These are phyloP conservation scores for Andrographis paniculata DNA, from an alignment of 305 asterid genomes.

Conservation along the genomic window DNA sequence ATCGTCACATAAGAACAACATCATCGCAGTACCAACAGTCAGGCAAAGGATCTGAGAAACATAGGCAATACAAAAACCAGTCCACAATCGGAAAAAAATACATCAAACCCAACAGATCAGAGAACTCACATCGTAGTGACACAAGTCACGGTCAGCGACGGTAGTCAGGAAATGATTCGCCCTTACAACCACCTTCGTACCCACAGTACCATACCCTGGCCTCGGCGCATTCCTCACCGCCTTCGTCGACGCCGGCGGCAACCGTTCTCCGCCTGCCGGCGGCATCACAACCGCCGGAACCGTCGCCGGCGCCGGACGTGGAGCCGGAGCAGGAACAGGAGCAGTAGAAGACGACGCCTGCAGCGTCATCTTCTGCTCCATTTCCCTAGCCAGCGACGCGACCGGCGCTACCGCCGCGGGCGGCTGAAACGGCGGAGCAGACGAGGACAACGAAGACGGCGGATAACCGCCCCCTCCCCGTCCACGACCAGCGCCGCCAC, in stretches of 20 bases:
- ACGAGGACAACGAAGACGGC: neutral
- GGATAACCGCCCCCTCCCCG: neutral
- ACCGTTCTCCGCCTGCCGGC: too few relatives aligned
- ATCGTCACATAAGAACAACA: too few relatives aligned
- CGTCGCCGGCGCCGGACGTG: neutral
- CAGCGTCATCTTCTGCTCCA: neutral
- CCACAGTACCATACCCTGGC: constrained; percentile 2
- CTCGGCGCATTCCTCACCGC: neutral
- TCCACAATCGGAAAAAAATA: neutral
- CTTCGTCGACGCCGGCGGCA: constrained; percentile 18
- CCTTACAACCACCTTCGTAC: neutral
- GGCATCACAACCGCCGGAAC: neutral
- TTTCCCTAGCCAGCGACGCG: neutral
- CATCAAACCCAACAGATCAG: neutral
- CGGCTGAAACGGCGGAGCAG: neutral
- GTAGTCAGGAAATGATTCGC: constrained; percentile 3
- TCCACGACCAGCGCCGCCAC: constrained; percentile 23
- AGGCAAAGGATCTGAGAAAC: too few relatives aligned
- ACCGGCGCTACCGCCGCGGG: neutral
- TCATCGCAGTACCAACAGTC: too few relatives aligned
- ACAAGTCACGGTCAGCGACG: neutral
- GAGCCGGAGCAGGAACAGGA: too few relatives aligned
- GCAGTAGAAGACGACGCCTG: neutral
- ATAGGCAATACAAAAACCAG: neutral
- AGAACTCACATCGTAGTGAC: neutral